Percentiles rank a stretch among this genome's conserved stretches.
These are phyloP conservation scores for Schwanniomyces yamadae DNA, from an alignment of 805 yeast genomes.

Conservation along the genomic window DNA sequence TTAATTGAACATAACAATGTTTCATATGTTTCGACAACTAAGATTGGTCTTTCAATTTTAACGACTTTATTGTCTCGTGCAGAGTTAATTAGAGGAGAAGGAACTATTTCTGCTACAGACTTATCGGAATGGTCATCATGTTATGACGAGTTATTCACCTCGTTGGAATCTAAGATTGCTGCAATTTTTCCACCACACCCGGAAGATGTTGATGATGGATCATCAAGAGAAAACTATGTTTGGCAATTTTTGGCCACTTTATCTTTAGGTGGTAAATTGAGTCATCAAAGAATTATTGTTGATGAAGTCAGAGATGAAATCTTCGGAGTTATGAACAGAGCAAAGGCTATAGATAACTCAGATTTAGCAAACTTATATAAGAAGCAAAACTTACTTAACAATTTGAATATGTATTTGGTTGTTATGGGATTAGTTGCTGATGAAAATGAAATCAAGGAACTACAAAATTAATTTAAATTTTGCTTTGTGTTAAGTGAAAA, in stretches of 20 bases:
- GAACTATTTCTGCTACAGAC: slow-evolving; percentile 53
- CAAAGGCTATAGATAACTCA: slow-evolving; percentile 59
- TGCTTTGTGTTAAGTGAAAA: too few species aligned
- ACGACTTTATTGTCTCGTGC: slow-evolving; percentile 92
- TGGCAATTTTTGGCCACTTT: slow-evolving; percentile 97
- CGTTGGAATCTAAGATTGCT: slow-evolving; percentile 73
- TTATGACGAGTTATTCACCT: slow-evolving; percentile 78
- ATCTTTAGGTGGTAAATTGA: slow-evolving; percentile 84
- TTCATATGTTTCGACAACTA: slow-evolving; percentile 64
- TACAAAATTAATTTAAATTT: slow-evolving; percentile 34
- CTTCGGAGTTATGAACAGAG: slow-evolving; percentile 79
- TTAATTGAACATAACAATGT: slow-evolving; percentile 70
- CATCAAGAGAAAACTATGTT: slow-evolving; percentile 58
- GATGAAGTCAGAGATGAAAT: slow-evolving; percentile 93
- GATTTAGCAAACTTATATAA: slow-evolving; percentile 43
- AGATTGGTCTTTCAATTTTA: slow-evolving; percentile 80
- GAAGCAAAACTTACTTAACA: slow-evolving; percentile 63
- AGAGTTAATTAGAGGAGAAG: slow-evolving; percentile 87
- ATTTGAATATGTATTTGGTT: slow-evolving; percentile 87
- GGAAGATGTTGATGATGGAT: slow-evolving; percentile 55
- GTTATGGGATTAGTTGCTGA: slow-evolving; percentile 96
- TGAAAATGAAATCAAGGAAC: slow-evolving; percentile 82
- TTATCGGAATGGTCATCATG: slow-evolving; percentile 72
- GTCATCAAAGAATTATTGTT: slow-evolving; percentile 89
- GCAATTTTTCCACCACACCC: slow-evolving; percentile 77